A percentile compares a stretch with the other conserved stretches of the same genome.
phyloP scores from a whole-genome alignment of 2,329 filamentous ascomycete species.

The Claviceps paspali region DNA sequence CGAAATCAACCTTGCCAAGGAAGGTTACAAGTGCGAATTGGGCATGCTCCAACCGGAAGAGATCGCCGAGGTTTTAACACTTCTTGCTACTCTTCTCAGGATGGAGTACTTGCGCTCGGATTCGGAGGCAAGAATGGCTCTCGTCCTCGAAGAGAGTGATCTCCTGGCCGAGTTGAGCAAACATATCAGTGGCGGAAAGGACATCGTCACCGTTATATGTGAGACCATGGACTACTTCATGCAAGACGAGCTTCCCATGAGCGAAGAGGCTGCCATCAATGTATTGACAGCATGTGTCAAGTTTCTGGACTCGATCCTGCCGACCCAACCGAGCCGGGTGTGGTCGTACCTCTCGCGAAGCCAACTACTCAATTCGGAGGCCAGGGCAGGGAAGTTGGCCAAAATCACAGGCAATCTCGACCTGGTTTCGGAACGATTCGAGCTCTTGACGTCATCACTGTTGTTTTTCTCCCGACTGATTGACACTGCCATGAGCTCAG shows the following conservation, averaged over 20 bases:
- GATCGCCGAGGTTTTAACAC: constrained; percentile 55
- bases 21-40: constrained; percentile 36
- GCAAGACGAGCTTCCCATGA: constrained; percentile 38
- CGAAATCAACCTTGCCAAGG: constrained; percentile 48
- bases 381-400: constrained; percentile 60
- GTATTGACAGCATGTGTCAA: constrained; percentile 58
- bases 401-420: constrained; percentile 73
- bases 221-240: constrained; percentile 66
- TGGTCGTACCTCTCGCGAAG: constrained; percentile 84
- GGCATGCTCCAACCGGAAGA: constrained; percentile 42
- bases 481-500: constrained; percentile 56
- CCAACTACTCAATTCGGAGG: constrained; percentile 61
- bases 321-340: constrained; percentile 64
- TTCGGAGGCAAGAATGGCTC: constrained; percentile 13
- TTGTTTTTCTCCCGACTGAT: constrained; percentile 61
- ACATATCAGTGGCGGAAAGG: constrained; percentile 43
- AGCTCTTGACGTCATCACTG: constrained; percentile 60
- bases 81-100: constrained; percentile 57
- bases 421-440: constrained; percentile 58
- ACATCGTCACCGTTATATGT: constrained; percentile 69
- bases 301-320: constrained; percentile 60
- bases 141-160: constrained; percentile 21
- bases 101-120: constrained; percentile 27
- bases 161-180: constrained; percentile 40
- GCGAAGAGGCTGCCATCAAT: constrained; percentile 50